A percentile compares a stretch with the other conserved stretches of the same genome.
Evolutionary conservation across 352 stramenopile genomes (phyloP).

Genomic region (Thalassiosira mediterranea): DNA sequence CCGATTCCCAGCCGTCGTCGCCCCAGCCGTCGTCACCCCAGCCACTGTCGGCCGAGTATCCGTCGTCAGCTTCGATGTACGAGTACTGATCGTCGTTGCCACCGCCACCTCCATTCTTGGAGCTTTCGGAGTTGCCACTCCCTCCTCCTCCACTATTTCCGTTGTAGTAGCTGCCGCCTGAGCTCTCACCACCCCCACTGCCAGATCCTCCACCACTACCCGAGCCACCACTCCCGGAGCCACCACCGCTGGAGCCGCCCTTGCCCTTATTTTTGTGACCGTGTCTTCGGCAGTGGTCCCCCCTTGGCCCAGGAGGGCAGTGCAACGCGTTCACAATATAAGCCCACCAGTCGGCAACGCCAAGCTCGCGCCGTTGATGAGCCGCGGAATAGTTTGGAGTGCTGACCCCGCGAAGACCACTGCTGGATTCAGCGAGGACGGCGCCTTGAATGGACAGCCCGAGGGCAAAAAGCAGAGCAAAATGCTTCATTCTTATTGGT

Average conservation of each 20-base stretch:
- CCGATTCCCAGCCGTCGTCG: slow-evolving; percentile 14
- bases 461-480: neutral
- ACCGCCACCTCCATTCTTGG: neutral
- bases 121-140: neutral
- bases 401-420: neutral
- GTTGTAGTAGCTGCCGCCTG: neutral
- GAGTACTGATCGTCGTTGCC: neutral
- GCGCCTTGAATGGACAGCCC: neutral
- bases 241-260: slow-evolving; percentile 2
- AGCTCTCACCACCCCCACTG: slow-evolving; percentile 5
- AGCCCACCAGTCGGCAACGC: neutral
- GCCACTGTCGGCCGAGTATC: neutral
- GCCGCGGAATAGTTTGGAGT: neutral
- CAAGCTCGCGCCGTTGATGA: slow-evolving; percentile 6
- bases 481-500: no score
- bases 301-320: neutral
- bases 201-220: neutral
- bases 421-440: neutral
- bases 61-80: neutral
- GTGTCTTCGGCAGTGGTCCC: neutral
- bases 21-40: slow-evolving; percentile 1
- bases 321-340: neutral
- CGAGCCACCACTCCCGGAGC: neutral
- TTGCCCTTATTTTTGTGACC: neutral
- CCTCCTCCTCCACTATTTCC: neutral